A percentile compares a stretch with the other conserved stretches of the same genome.
These are phyloP conservation scores for Sporobolomyces roseus DNA, from an alignment of 768 basidiomycete species.

Conservation along the genomic window DNA sequence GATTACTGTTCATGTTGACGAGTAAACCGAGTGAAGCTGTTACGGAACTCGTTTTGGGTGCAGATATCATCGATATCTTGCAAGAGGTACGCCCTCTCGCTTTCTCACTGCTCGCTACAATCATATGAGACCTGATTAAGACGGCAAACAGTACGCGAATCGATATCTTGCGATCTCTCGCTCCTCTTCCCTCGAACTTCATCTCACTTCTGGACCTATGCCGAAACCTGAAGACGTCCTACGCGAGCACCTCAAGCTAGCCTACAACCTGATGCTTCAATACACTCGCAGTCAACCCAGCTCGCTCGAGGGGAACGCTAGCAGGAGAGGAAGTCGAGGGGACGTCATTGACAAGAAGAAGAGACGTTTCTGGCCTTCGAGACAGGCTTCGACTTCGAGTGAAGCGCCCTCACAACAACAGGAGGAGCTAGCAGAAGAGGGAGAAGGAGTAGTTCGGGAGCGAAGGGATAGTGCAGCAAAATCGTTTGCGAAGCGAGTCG, in stretches of 20 bases:
- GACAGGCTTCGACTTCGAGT: too few species aligned
- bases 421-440: not conserved
- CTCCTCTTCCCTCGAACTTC: not conserved
- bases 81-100: constrained; percentile 16
- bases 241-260: constrained; percentile 44
- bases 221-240: constrained; percentile 29
- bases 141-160: constrained; percentile 16
- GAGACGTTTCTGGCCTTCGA: constrained; percentile 26
- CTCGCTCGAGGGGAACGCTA: too few species aligned
- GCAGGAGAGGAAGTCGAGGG: not conserved
- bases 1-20: constrained; percentile 43
- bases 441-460: too few species aligned
- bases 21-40: constrained; percentile 35
- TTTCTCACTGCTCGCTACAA: not conserved
- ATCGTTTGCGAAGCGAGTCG: constrained; percentile 24
- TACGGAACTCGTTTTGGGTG: constrained; percentile 24
- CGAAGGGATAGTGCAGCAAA: not conserved
- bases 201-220: constrained; percentile 13
- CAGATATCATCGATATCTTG: constrained; percentile 22
- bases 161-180: constrained; percentile 19
- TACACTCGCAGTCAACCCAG: constrained; percentile 32
- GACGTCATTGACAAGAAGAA: constrained; percentile 1
- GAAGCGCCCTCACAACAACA: not conserved
- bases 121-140: not conserved
- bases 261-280: constrained; percentile 44